Evolutionary conservation across 2,329 filamentous ascomycete species (phyloP).

Genomic region (Magnaporthiopsis incrustans): DNA sequence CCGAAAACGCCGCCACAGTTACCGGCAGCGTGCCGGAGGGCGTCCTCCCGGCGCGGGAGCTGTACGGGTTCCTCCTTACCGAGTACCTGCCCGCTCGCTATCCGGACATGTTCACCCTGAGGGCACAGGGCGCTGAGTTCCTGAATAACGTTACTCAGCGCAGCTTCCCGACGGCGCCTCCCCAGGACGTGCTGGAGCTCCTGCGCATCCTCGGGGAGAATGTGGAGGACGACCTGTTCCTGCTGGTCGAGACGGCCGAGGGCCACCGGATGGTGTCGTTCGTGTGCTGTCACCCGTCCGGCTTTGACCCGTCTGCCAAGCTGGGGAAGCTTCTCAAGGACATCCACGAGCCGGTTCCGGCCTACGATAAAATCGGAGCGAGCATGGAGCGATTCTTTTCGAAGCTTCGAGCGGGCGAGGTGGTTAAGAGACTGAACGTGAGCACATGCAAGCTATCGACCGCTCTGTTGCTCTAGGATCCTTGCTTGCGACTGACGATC

Average conservation of each 20-base stretch:
- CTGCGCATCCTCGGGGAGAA: slow-evolving; percentile 27
- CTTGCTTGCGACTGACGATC: not conserved
- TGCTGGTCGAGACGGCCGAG: slow-evolving; percentile 32
- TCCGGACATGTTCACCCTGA: slow-evolving; percentile 36
- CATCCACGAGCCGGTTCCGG: slow-evolving; percentile 45
- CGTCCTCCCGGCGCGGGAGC: slow-evolving; percentile 34
- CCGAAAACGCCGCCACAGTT: slow-evolving; percentile 28
- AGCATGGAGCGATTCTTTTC: slow-evolving; percentile 49
- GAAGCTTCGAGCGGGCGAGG: slow-evolving; percentile 38
- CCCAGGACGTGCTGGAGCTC: slow-evolving; percentile 19
- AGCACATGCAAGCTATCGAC: slow-evolving; percentile 12
- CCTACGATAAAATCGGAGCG: slow-evolving; percentile 43
- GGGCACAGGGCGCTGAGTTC: slow-evolving; percentile 23
- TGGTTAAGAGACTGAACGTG: slow-evolving; percentile 43
- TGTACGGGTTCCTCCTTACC: slow-evolving; percentile 38
- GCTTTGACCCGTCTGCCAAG: slow-evolving; percentile 43
- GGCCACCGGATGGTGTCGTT: slow-evolving; percentile 40
- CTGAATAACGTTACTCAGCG: slow-evolving; percentile 31
- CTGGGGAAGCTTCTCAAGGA: slow-evolving; percentile 38
- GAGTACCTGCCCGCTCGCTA: slow-evolving; percentile 40
- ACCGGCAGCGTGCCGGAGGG: slow-evolving; percentile 34
- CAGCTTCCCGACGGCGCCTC: slow-evolving; percentile 21
- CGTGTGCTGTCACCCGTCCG: slow-evolving; percentile 42
- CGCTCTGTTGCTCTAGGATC: not conserved
- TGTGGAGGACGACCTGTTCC: slow-evolving; percentile 47